phyloP scores from a whole-genome alignment of 495 filamentous ascomycete genomes.

The Penicillium salamii region DNA sequence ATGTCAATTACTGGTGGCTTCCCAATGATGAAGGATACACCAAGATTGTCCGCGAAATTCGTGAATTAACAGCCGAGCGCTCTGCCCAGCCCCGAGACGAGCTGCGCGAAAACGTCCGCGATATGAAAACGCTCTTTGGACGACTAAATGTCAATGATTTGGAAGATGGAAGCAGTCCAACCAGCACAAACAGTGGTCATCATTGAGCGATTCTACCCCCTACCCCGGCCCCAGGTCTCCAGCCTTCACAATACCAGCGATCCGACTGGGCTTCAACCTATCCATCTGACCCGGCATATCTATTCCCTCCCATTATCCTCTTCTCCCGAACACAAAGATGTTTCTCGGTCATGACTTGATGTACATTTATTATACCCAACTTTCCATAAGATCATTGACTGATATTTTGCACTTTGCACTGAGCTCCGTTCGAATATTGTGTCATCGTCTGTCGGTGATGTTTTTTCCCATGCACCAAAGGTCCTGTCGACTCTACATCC shows the following conservation, averaged over 20 bases:
- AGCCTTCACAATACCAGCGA: too few relatives aligned
- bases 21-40: conserved; percentile 75
- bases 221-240: neutral
- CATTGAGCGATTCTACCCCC: neutral
- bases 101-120: conserved; percentile 63
- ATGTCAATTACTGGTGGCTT: conserved; percentile 79
- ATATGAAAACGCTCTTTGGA: conserved; percentile 72
- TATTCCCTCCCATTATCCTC: neutral
- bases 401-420: neutral
- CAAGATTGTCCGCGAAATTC: conserved; percentile 68
- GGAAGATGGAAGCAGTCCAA: conserved; percentile 18
- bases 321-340: neutral
- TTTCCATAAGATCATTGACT: conserved; percentile 8
- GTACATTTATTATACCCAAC: conserved; percentile 29
- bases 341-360: conserved; percentile 24
- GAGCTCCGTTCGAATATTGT: too few relatives aligned
- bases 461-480: too few relatives aligned
- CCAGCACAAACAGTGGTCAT: conserved; percentile 11
- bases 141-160: conserved; percentile 43
- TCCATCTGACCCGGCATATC: neutral
- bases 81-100: conserved; percentile 58
- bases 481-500: too few relatives aligned
- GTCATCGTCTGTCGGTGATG: too few relatives aligned
- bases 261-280: too few relatives aligned
- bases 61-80: conserved; percentile 73